Evolutionary conservation across 106 monocot genomes (phyloP), one percentile per base, ranked within the genome.

Genomic region (Agapanthus africanus): DNA sequence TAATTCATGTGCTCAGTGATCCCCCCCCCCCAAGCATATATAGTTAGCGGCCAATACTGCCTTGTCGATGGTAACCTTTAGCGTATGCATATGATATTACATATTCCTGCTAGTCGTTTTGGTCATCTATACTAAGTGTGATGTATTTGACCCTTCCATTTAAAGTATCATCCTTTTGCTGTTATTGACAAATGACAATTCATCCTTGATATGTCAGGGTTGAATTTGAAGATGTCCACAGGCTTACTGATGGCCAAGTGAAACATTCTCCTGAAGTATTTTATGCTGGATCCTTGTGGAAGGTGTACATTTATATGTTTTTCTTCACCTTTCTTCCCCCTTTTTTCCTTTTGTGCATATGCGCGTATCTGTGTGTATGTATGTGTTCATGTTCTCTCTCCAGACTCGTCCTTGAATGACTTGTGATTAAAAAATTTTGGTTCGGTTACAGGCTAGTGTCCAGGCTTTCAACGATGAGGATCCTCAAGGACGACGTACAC

Each of bases 391-490:
- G n/a, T n/a, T n/a, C n/a, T n/a, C n/a, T n/a, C n/a, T n/a, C n/a
- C n/a, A n/a, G 36, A 61, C 7, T 61, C n/a, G 36, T 36, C 35
- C n/a, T 61, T 61, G 19, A 62, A 36, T 35, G 11, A 25, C 15
- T 31, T 4, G 13, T 40, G 39, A 64, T 34, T 64, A 26, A 4
- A 59, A 66, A 28, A 23, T n/a, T n/a, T n/a, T n/a, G n/a, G n/a
- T 67, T 28, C 54, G 9, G 28, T 84, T 49, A 51, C 68, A 99
- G 97, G 84, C 93, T 27, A 99, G 87, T 73, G 90, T 93, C 31
- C 97, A 99, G 76, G 97, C 97, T 62, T 99, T 99, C 71, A 99
- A 79, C 72, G 92, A 99, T 78, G 97, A 99, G 78, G 92, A 99
- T 69, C 92, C 90, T 68, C 97, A 99, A 68, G 97, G 97, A 23